Evolutionary conservation across 352 stramenopile genomes (phyloP).

Genomic region (Pythium brachiatum): DNA sequence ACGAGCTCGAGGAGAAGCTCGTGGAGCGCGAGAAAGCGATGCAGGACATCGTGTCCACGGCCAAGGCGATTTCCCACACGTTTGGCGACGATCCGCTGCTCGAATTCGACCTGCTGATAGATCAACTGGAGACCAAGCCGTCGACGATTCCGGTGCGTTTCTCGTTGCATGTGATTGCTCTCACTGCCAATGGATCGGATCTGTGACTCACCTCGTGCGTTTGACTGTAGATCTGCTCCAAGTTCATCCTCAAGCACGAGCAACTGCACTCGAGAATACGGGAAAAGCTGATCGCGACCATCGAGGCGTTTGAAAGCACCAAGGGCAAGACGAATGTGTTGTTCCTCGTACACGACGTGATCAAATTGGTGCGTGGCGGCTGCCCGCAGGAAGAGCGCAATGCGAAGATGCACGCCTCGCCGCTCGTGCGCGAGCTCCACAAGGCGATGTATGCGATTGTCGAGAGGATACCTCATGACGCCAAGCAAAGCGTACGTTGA

Average conservation of each 20-base stretch:
- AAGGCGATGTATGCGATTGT: conserved; percentile 60
- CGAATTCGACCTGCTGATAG: conserved; percentile 82
- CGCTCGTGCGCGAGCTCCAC: conserved; percentile 60
- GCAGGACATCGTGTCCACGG: conserved; percentile 70
- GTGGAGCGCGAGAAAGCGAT: conserved; percentile 75
- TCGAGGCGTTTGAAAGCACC: conserved; percentile 55
- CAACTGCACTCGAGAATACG: conserved; percentile 68
- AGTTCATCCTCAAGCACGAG: conserved; percentile 83
- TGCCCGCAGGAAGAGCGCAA: conserved; percentile 74
- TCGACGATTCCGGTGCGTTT: conserved; percentile 77
- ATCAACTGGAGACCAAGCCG: conserved; percentile 82
- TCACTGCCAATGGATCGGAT: not conserved
- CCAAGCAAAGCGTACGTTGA: conserved; percentile 61
- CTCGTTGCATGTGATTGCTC: too few relatives aligned
- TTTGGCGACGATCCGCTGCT: conserved; percentile 80
- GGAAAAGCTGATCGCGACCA: conserved; percentile 60
- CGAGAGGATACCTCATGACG: conserved; percentile 60
- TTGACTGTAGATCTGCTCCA: conserved; percentile 59
- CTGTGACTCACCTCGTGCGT: conserved; percentile 8
- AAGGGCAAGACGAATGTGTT: conserved; percentile 79
- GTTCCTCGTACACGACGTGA: conserved; percentile 81
- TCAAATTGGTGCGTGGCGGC: conserved; percentile 70
- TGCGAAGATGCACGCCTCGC: conserved; percentile 68
- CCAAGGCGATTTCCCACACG: conserved; percentile 72
- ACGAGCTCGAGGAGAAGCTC: conserved; percentile 79